Evolutionary conservation across 139 green algal species (phyloP), one percentile per base, ranked within the genome.

Genomic region (Closterium sp.): DNA sequence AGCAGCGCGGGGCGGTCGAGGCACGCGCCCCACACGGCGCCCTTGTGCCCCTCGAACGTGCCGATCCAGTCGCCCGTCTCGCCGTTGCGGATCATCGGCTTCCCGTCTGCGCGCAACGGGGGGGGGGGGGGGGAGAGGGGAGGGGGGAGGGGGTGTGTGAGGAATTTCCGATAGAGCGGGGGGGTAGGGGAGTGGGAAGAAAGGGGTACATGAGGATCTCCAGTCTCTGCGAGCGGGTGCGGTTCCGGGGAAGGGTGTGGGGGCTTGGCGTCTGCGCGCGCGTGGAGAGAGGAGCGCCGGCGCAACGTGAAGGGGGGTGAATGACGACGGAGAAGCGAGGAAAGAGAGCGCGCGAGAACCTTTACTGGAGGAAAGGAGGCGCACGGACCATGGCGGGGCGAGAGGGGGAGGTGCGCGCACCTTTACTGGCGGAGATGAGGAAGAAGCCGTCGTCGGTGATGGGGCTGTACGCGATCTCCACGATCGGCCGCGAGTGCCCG

Each of bases 31-130:
- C 98, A 99, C n/a, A 99, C 98, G 10, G 97, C 97, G 13, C 98
- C 98, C 96, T 99, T 99, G 92, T 99, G 98, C 2, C 98, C 98
- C 62, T 98, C 94, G 88, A 99, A 99, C 0, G 98, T 99, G 4
- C 98, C 98, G 27, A 99, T 98, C 98, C 98, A 99, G 94, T 99
- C 98, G 4, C 98, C 98, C 11, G 96, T 99, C 70, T 97, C 95
- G 22, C 97, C 98, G 90, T 98, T 97, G 1, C 98, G 96, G 45
- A 99, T 96, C 98, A 99, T 99, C 6, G 98, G 97, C 91, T 98
- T 96, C 4, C 98, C 98, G 96, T 99, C 98, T 95, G 88, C 85
- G 31, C 89, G 38, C 38, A 50, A 9, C 4, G 4, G 62, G 62
- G 17, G 62, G 62, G 21, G 10, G 62, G 62, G 19, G 10, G 19